Conservation (phyloP, 225 moss, liverwort and hornwort species). For the Ulota crispa region DNA sequence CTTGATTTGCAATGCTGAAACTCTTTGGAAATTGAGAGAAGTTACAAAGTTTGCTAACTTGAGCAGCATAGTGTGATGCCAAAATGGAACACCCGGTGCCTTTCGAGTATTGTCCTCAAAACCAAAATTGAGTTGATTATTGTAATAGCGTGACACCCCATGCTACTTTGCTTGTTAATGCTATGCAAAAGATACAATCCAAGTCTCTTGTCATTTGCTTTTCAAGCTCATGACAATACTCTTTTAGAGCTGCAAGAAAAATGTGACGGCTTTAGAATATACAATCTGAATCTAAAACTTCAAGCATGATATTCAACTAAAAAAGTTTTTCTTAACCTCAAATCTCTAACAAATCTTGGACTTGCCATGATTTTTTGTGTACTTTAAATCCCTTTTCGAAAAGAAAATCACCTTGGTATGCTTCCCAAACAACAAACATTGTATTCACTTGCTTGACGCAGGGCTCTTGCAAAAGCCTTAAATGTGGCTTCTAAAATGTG, state of each 20-base stretch:
- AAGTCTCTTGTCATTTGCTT: not conserved
- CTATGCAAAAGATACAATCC: not conserved
- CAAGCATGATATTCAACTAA: not conserved
- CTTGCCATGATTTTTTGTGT: not conserved
- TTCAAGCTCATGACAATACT: constrained; percentile 57
- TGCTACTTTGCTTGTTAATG: not conserved
- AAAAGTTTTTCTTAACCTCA: not conserved
- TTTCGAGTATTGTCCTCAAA: not conserved
- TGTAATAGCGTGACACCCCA: not conserved
- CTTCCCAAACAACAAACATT: constrained; percentile 81
- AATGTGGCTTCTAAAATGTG: constrained; percentile 92
- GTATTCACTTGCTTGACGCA: constrained; percentile 86
- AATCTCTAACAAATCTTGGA: not conserved
- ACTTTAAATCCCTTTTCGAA: not conserved
- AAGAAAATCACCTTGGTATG: constrained; percentile 61
- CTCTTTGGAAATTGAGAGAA: not conserved
- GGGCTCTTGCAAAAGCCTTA: constrained; percentile 95
- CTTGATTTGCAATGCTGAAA: not conserved
- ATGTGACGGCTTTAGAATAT: not conserved
- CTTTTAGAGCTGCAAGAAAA: constrained; percentile 66
- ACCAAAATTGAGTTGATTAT: constrained; percentile 1
- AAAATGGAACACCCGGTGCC: not conserved
- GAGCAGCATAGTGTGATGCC: not conserved
- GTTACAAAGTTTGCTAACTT: not conserved
- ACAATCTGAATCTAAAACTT: not conserved